These are phyloP conservation scores for Monosporascus sp. DNA, from an alignment of 2,329 filamentous ascomycete genomes.

Conservation along the genomic window DNA sequence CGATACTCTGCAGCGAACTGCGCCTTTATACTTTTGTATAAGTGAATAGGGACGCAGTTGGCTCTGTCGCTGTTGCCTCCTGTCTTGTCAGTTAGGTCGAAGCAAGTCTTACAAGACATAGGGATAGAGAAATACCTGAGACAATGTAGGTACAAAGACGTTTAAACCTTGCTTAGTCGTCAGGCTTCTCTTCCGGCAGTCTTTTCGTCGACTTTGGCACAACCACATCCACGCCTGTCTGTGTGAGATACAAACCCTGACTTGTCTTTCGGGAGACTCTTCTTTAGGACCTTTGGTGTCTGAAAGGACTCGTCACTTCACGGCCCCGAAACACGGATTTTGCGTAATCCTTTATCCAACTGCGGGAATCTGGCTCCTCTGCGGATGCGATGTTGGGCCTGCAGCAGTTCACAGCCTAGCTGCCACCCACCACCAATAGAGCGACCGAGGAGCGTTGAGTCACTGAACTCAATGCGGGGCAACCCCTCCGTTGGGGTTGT, in stretches of 20 bases:
- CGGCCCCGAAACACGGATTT: not conserved
- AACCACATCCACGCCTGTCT: not conserved
- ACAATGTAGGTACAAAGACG: not conserved
- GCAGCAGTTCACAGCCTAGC: constrained; percentile 7
- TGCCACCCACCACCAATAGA: constrained; percentile 15
- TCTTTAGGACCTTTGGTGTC: not conserved
- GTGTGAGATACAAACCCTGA: not conserved
- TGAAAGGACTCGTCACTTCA: not conserved
- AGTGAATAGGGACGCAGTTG: no score
- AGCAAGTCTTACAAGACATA: not conserved
- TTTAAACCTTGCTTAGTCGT: not conserved
- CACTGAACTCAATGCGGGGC: constrained; percentile 32
- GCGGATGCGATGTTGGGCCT: constrained; percentile 4
- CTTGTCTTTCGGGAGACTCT: not conserved
- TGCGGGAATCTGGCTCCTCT: constrained; percentile 4
- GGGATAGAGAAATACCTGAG: not conserved
- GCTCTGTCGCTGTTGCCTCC: not conserved
- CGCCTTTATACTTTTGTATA: no score
- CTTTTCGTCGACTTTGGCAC: not conserved
- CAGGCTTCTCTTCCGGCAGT: not conserved
- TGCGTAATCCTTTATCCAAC: not conserved
- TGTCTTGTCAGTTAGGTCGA: not conserved
- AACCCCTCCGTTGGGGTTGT: constrained; percentile 52
- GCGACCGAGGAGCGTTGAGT: constrained; percentile 18
- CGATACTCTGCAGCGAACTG: no score